phyloP scores from a whole-genome alignment of 371 early-diverging fungal species.

The Phascolomyces articulosus region DNA sequence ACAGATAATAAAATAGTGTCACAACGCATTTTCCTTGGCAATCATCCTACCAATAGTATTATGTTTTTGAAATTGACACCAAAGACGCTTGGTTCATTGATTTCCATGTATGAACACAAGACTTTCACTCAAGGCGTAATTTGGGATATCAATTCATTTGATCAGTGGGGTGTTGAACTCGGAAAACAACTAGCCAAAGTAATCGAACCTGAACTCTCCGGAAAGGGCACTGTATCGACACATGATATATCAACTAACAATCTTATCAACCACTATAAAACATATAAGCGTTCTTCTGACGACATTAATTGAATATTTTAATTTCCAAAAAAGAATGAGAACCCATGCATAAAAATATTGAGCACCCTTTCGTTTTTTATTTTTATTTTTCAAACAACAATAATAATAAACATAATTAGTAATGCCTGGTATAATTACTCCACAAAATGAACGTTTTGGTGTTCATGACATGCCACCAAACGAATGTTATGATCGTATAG shows the following conservation, averaged over 20 bases:
- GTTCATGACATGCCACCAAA: constrained; percentile 12
- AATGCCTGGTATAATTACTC: constrained; percentile 2
- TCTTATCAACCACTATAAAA: constrained; percentile 87
- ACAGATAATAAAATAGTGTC: constrained; percentile 72
- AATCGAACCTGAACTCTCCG: constrained; percentile 85
- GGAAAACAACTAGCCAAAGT: constrained; percentile 99
- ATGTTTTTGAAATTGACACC: constrained; percentile 93
- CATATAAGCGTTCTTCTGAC: constrained; percentile 34
- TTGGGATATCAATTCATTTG: constrained; percentile 97
- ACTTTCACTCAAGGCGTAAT: constrained; percentile 98
- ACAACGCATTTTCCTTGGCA: constrained; percentile 95
- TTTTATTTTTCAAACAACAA: background rate
- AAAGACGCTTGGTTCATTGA: constrained; percentile 88
- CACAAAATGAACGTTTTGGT: background rate
- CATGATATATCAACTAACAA: constrained; percentile 95
- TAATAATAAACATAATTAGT: background rate
- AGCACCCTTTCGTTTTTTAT: background rate
- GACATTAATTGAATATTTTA: background rate
- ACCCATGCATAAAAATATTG: background rate
- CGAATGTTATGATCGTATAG: constrained; percentile 24
- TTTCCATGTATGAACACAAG: constrained; percentile 99
- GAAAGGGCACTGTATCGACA: constrained; percentile 53
- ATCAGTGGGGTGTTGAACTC: constrained; percentile 99
- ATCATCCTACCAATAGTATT: constrained; percentile 97
- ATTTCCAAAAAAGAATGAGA: too few relatives aligned